Percentiles rank a stretch among this genome's conserved stretches.
Conservation (phyloP, 1,284 basidiomycete species). For the Coniferiporia weirii region DNA sequence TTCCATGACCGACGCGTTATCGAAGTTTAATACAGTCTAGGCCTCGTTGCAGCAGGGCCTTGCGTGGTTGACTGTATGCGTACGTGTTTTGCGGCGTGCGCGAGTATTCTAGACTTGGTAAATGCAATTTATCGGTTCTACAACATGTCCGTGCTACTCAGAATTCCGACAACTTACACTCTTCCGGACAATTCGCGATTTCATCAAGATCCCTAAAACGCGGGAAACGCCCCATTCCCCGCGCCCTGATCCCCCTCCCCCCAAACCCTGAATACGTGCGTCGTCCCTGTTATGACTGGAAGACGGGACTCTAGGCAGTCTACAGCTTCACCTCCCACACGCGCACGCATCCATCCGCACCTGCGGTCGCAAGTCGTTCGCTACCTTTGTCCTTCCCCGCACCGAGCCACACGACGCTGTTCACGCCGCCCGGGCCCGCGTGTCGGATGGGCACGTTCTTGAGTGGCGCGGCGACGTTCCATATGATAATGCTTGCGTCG, state of each 20-base stretch:
- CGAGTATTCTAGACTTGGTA: neutral
- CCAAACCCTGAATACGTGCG: neutral
- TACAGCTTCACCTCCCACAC: constrained; percentile 55
- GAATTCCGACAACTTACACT: neutral
- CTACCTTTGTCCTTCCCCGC: constrained; percentile 29
- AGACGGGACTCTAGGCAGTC: neutral
- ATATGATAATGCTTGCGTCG: constrained; percentile 90
- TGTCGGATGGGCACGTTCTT: constrained; percentile 84
- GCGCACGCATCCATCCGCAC: constrained; percentile 80
- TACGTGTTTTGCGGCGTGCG: neutral
- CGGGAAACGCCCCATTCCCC: neutral
- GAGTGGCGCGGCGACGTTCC: constrained; percentile 73
- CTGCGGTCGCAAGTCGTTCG: constrained; percentile 62
- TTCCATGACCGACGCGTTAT: neutral
- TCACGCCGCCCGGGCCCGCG: constrained; percentile 78
- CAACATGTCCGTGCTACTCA: neutral
- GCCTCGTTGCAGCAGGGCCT: neutral
- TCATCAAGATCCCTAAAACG: neutral
- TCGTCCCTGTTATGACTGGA: neutral
- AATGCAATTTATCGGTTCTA: neutral
- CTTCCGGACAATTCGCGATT: neutral
- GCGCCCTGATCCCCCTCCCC: neutral
- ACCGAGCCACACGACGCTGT: constrained; percentile 76
- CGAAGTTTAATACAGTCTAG: neutral
- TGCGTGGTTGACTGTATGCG: neutral